These are phyloP conservation scores for Aspergillus avenaceus DNA, from an alignment of 495 filamentous ascomycete species.

Conservation along the genomic window DNA sequence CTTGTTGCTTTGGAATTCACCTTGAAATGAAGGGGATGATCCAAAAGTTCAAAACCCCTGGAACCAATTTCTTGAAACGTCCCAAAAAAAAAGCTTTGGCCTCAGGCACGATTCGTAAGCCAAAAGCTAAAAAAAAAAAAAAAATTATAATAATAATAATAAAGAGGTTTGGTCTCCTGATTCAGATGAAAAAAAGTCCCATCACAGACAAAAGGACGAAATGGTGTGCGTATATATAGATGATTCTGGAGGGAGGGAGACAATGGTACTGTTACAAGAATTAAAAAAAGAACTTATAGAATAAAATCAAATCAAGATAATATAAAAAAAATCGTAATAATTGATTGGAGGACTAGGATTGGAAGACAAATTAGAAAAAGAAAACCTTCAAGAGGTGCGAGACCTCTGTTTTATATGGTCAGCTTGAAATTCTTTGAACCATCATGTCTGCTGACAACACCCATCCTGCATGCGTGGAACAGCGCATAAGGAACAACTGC, in stretches of 20 bases:
- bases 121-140: slow-evolving; percentile 15
- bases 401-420: neutral
- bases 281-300: neutral
- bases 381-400: neutral
- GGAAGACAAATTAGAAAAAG: neutral
- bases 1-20: neutral
- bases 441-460: slow-evolving; percentile 10
- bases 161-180: slow-evolving; percentile 11
- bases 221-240: neutral
- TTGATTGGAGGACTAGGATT: too few species aligned
- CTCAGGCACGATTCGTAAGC: slow-evolving; percentile 15
- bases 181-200: slow-evolving; percentile 10
- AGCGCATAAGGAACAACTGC: slow-evolving; percentile 17
- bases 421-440: neutral
- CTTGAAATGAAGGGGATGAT: slow-evolving; percentile 2
- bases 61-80: slow-evolving; percentile 8
- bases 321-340: neutral
- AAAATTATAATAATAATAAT: too few species aligned
- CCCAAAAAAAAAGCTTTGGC: slow-evolving; percentile 12
- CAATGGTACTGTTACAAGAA: slow-evolving; percentile 3
- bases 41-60: slow-evolving; percentile 2
- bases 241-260: neutral
- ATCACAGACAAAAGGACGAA: slow-evolving; percentile 5
- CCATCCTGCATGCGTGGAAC: slow-evolving; percentile 23
- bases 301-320: neutral